Conservation (phyloP, 1,284 basidiomycete species). For the Somion occarium region DNA sequence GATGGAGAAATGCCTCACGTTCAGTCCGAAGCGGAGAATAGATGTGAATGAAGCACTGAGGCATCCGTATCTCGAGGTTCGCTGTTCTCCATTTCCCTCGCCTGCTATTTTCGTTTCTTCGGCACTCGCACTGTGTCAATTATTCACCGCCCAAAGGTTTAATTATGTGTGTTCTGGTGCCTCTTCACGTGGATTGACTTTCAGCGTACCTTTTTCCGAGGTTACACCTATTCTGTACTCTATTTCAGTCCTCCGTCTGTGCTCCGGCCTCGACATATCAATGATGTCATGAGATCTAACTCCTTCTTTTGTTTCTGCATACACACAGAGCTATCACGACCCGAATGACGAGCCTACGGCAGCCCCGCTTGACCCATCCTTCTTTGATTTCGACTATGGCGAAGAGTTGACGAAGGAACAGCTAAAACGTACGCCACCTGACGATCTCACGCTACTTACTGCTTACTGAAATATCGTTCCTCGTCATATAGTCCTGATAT, state of each 20-base stretch:
- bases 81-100: conserved; percentile 13
- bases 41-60: conserved; percentile 86
- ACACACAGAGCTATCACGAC: conserved; percentile 78
- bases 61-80: conserved; percentile 87
- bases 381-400: conserved; percentile 87
- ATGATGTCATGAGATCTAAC: no score
- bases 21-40: conserved; percentile 89
- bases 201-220: background rate
- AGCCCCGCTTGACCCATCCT: conserved; percentile 75
- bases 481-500: conserved; percentile 42
- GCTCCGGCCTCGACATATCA: no score
- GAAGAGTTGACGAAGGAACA: conserved; percentile 62
- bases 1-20: conserved; percentile 85
- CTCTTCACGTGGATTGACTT: background rate
- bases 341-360: conserved; percentile 84
- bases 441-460: conserved; percentile 31
- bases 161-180: no score
- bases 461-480: background rate
- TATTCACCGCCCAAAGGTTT: no score
- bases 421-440: conserved; percentile 52
- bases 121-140: no score
- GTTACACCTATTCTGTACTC: background rate
- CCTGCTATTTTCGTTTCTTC: background rate
- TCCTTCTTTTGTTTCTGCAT: background rate
- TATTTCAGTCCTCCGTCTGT: background rate